A percentile compares a stretch with the other conserved stretches of the same genome.
phyloP scores from a whole-genome alignment of 2,329 filamentous ascomycete genomes.

The Penicillium sp. region DNA sequence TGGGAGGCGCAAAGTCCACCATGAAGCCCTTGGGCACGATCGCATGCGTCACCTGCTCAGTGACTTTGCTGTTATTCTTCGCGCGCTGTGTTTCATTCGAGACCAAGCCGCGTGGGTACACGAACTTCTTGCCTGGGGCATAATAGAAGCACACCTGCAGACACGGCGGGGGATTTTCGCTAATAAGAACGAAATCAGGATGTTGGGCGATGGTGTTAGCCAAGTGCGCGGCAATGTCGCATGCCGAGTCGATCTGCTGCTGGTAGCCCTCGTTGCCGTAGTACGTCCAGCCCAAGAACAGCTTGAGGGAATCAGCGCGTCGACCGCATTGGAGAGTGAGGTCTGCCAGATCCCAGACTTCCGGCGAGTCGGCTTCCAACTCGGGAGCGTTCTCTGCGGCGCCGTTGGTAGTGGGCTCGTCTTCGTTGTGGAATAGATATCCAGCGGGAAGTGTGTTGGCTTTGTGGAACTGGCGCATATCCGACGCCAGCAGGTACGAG shows the following conservation, averaged over 20 bases:
- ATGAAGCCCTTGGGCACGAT: slow-evolving; percentile 64
- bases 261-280: slow-evolving; percentile 76
- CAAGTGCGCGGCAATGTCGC: slow-evolving; percentile 68
- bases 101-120: slow-evolving; percentile 32
- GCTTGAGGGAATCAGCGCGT: slow-evolving; percentile 78
- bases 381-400: slow-evolving; percentile 19
- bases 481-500: slow-evolving; percentile 77
- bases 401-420: slow-evolving; percentile 34
- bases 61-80: slow-evolving; percentile 55
- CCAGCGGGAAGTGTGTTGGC: slow-evolving; percentile 85
- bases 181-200: slow-evolving; percentile 67
- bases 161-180: slow-evolving; percentile 75
- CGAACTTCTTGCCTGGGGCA: slow-evolving; percentile 56
- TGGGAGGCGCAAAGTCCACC: slow-evolving; percentile 62
- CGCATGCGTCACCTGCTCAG: slow-evolving; percentile 53
- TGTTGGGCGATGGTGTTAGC: slow-evolving; percentile 56
- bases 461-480: slow-evolving; percentile 71
- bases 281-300: slow-evolving; percentile 86
- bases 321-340: slow-evolving; percentile 91
- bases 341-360: slow-evolving; percentile 87
- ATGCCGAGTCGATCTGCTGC: slow-evolving; percentile 68
- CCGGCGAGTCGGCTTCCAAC: slow-evolving; percentile 40
- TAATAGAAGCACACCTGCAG: slow-evolving; percentile 96
- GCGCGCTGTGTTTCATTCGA: slow-evolving; percentile 37
- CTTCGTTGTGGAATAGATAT: slow-evolving; percentile 71